Evolutionary conservation across 225 moss, liverwort and hornwort species (phyloP).

Genomic region (Straminergon stramineum): DNA sequence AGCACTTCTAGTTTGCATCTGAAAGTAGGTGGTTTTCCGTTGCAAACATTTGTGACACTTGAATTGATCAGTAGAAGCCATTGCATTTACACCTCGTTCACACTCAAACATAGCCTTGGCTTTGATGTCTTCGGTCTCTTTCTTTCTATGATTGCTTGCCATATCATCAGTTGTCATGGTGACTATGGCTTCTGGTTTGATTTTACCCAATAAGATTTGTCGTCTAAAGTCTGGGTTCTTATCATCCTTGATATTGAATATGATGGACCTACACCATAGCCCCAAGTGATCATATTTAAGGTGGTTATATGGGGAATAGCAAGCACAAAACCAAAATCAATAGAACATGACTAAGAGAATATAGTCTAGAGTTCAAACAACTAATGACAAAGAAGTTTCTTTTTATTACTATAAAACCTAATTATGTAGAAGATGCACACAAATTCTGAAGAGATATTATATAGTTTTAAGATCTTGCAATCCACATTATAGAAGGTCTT

Average conservation of each 20-base stretch:
- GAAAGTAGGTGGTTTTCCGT: conserved; percentile 67
- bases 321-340: background rate
- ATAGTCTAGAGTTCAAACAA: background rate
- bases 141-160: conserved; percentile 72
- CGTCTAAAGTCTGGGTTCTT: conserved; percentile 71
- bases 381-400: background rate
- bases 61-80: conserved; percentile 76
- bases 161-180: conserved; percentile 56
- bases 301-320: accelerated
- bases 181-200: conserved; percentile 35
- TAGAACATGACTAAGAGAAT: too few relatives aligned
- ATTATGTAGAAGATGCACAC: accelerated
- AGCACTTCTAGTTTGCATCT: conserved; percentile 87
- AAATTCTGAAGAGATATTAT: too few relatives aligned
- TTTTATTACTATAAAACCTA: too few relatives aligned
- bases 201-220: conserved; percentile 44
- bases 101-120: conserved; percentile 82
- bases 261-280: conserved; percentile 46
- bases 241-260: conserved; percentile 80
- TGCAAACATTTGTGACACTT: conserved; percentile 78
- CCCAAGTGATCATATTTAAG: background rate
- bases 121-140: conserved; percentile 54
- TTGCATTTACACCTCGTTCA: conserved; percentile 39
- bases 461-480: background rate
- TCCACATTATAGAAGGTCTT: background rate